These are phyloP conservation scores for Phialophora chinensis DNA, from an alignment of 2,329 filamentous ascomycete genomes.

Conservation along the genomic window DNA sequence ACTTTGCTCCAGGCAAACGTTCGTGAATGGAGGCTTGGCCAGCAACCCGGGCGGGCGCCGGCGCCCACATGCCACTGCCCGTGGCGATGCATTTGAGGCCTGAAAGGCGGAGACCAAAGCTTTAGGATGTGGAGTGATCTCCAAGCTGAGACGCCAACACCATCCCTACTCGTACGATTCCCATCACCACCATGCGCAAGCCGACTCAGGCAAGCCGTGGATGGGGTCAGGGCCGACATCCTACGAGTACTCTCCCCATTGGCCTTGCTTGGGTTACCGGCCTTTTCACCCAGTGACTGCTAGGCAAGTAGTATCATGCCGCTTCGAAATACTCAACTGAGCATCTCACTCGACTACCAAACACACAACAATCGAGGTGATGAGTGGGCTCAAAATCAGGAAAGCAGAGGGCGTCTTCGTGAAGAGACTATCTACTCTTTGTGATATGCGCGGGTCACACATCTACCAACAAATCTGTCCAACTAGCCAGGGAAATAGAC, in stretches of 20 bases:
- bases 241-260: not conserved
- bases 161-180: too few species aligned
- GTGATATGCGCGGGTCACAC: too few species aligned
- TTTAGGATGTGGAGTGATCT: conserved; percentile 3
- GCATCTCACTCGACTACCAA: not conserved
- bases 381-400: too few species aligned
- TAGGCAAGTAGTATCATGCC: not conserved
- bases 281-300: not conserved
- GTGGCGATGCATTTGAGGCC: conserved; percentile 14
- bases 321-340: not conserved
- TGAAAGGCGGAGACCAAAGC: not conserved
- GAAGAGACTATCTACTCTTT: too few species aligned
- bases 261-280: too few species aligned
- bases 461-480: too few species aligned
- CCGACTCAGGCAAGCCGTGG: not conserved
- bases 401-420: too few species aligned
- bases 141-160: not conserved
- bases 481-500: too few species aligned
- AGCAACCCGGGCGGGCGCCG: not conserved
- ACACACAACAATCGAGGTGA: too few species aligned
- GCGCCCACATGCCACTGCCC: conserved; percentile 6
- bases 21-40: not conserved
- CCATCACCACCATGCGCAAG: not conserved
- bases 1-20: not conserved
- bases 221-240: not conserved